Percentiles rank a stretch among this genome's conserved stretches.
Evolutionary conservation across 176 grass and related monocot species (phyloP).

Genomic region (Oryza meridionalis): DNA sequence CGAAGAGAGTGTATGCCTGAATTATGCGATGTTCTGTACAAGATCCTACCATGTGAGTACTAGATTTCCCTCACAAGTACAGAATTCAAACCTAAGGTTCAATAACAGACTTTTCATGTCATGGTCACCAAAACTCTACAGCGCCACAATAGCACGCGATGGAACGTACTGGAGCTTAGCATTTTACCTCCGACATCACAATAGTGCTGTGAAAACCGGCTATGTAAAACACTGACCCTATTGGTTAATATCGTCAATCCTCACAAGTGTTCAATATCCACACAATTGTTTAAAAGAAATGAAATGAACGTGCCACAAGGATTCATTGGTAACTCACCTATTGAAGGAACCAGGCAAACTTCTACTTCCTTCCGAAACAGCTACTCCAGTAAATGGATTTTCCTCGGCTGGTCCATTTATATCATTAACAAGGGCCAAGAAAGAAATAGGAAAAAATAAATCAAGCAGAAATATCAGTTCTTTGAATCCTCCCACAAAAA

Average conservation of each 20-base stretch:
- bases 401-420: neutral
- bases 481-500: neutral
- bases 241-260: neutral
- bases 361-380: slow-evolving; percentile 1
- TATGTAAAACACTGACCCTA: neutral
- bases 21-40: neutral
- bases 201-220: neutral
- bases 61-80: too few relatives aligned
- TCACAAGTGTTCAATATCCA: neutral
- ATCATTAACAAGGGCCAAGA: neutral
- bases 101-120: neutral
- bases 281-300: too few relatives aligned
- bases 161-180: neutral
- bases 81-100: too few relatives aligned
- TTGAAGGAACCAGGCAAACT: slow-evolving; percentile 15
- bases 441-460: neutral
- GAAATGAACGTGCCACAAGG: neutral
- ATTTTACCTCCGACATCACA: neutral
- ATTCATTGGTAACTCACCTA: neutral
- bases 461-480: neutral
- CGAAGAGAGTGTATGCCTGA: neutral
- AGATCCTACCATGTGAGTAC: neutral
- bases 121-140: neutral
- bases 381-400: neutral
- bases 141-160: neutral